Evolutionary conservation across 2,329 filamentous ascomycete genomes (phyloP).

Genomic region (Aspergillus tanneri): DNA sequence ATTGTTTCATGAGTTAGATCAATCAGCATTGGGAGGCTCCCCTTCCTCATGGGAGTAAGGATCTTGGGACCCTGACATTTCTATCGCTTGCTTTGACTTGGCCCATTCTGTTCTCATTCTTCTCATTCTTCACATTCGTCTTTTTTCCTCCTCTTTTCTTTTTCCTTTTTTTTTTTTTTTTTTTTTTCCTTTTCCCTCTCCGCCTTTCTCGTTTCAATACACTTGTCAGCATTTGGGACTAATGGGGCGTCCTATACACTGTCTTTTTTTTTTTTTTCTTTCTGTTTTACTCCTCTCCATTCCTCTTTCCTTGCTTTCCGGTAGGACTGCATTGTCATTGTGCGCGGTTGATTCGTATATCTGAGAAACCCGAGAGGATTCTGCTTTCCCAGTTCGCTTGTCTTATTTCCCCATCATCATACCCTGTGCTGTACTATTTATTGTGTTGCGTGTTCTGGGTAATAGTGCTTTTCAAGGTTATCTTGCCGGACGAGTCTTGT

Average conservation of each 20-base stretch:
- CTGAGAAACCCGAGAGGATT: conserved; percentile 16
- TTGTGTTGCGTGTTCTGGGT: conserved; percentile 17
- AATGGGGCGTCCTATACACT: not conserved
- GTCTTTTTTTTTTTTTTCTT: not conserved
- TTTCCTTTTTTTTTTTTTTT: conserved; percentile 16
- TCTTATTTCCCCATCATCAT: conserved; percentile 28
- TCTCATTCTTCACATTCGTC: conserved; percentile 16
- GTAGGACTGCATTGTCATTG: conserved; percentile 35
- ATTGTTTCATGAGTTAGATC: conserved; percentile 37
- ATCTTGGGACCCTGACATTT: conserved; percentile 32
- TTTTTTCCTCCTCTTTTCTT: conserved; percentile 21
- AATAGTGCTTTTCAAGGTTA: conserved; percentile 9
- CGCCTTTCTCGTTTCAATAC: not conserved
- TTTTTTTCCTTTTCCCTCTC: conserved; percentile 15
- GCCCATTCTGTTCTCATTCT: conserved; percentile 13
- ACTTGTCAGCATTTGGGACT: not conserved
- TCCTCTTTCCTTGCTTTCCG: conserved; percentile 27
- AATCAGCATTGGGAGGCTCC: conserved; percentile 44
- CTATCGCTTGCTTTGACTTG: conserved; percentile 28
- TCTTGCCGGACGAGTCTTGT: conserved; percentile 11
- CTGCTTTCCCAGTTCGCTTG: conserved; percentile 9
- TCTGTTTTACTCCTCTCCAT: conserved; percentile 21
- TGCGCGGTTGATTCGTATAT: conserved; percentile 16
- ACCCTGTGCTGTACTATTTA: conserved; percentile 33
- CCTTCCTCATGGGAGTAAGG: conserved; percentile 38